Percentiles rank a stretch among this genome's conserved stretches.
Conservation (phyloP, 2,329 filamentous ascomycete species). For the Thielaviopsis ethacetica region DNA sequence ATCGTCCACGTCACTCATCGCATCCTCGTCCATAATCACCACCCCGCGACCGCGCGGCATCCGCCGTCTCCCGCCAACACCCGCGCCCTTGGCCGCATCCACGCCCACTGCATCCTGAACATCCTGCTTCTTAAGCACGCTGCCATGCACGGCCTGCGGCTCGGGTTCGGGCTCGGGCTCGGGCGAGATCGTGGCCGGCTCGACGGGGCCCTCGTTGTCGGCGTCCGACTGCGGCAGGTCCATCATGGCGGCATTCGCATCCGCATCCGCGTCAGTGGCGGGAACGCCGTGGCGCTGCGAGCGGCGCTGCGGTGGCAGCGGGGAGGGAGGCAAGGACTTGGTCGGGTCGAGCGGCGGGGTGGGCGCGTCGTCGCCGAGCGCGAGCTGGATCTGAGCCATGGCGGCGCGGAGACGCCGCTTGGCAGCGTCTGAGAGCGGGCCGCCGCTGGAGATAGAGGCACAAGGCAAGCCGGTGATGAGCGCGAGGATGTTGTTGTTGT, state of each 20-base stretch:
- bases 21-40: slow-evolving; percentile 4
- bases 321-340: slow-evolving; percentile 4
- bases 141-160: not conserved
- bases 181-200: slow-evolving; percentile 2
- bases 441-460: slow-evolving; percentile 22
- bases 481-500: slow-evolving; percentile 20
- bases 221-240: slow-evolving; percentile 5
- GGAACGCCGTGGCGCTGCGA: not conserved
- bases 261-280: too few species aligned
- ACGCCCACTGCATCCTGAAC: too few species aligned
- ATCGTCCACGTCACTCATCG: slow-evolving; percentile 1
- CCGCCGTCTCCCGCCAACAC: too few species aligned
- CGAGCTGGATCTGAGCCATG: slow-evolving; percentile 7
- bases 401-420: slow-evolving; percentile 27
- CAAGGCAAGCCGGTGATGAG: slow-evolving; percentile 33
- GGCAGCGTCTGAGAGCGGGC: slow-evolving; percentile 27
- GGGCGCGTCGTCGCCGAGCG: slow-evolving; percentile 7
- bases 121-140: too few species aligned
- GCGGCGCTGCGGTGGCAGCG: not conserved
- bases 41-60: not conserved
- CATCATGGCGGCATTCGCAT: not conserved
- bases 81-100: too few species aligned
- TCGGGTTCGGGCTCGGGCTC: not conserved
- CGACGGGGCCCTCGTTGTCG: not conserved
- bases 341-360: slow-evolving; percentile 5